Evolutionary conservation across 2,329 filamentous ascomycete genomes (phyloP), one percentile per base, ranked within the genome.

Genomic region (Cercospora sp.): DNA sequence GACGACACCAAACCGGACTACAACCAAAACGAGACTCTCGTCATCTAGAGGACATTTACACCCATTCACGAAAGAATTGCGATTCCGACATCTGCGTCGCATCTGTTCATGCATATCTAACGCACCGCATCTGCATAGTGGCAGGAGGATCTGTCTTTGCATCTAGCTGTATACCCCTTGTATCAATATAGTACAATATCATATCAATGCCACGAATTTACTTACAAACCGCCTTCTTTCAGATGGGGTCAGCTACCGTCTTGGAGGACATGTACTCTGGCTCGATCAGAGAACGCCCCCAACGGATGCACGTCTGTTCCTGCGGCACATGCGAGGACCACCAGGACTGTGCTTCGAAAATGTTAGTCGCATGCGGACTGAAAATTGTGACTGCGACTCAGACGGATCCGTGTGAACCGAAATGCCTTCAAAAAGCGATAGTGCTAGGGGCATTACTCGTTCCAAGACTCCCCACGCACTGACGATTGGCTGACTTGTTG

Each of bases 101-200:
- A 48, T 48, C 45, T 20, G 4, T 26, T 26, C 23, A 55, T 28
- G 48, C 23, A 55, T 55, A 30, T 12, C 23, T 28, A 30, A 55
- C 48, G 48, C 45, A 30, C 23, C 13, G 48, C 48, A 55, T 55
- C 48, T 55, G 48, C 48, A 30, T 55, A 55, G 23, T 55, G 48
- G 20, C 48, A 26, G 48, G 23, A 55, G 23, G 48, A 55, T 55
- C 23, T 28, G 48, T 55, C 20, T 55, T 16, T 16, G 48, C 48
- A 55, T 55, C 48, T 55, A 30, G 48, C 23, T 28, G 48, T 55
- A 55, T 55, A 55, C 48, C 48, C 48, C 48, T 55, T 55, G 48
- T 55, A 55, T 55, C 48, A 30, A 26, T 55, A 55, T 55, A 55
- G 23, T 28, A 28, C 23, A 55, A 16, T 10, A 28, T 55, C 23